Conservation (phyloP, 2,329 filamentous ascomycete genomes). For the Sporothrix luriei region DNA sequence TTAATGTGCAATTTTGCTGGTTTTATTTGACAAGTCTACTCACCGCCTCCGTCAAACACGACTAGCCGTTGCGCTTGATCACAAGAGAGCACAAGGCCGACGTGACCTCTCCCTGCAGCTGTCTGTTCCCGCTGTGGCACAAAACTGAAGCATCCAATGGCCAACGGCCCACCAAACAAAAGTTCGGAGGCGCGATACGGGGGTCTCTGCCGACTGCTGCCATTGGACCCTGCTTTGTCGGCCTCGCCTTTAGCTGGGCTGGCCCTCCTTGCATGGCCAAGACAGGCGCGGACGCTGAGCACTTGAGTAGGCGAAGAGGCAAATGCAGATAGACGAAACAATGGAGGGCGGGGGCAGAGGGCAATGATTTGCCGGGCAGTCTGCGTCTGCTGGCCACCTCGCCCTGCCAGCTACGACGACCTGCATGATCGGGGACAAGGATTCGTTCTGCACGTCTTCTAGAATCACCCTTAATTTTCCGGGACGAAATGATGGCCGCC, state of each 20-base stretch:
- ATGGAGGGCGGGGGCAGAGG: background rate
- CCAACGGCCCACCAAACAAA: background rate
- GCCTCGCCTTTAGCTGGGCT: background rate
- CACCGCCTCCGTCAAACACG: constrained; percentile 7
- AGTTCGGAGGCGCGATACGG: background rate
- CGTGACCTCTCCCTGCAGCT: constrained; percentile 21
- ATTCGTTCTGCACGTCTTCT: constrained; percentile 28
- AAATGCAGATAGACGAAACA: background rate
- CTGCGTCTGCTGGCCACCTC: background rate
- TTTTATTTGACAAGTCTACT: constrained; percentile 7
- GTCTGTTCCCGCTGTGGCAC: constrained; percentile 1
- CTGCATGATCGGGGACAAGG: constrained; percentile 30
- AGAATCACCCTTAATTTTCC: constrained; percentile 29
- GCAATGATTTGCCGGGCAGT: constrained; percentile 19
- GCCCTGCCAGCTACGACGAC: background rate
- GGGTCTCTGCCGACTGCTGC: constrained; percentile 14
- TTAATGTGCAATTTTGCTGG: background rate
- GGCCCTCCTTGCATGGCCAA: constrained; percentile 12
- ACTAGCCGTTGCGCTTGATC: background rate
- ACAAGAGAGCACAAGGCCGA: constrained; percentile 16
- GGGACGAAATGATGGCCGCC: background rate
- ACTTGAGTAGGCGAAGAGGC: background rate
- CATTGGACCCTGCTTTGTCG: constrained; percentile 17
- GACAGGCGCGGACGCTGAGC: background rate
- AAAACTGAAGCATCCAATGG: background rate